Percentiles rank a stretch among this genome's conserved stretches.
Evolutionary conservation across 2,329 filamentous ascomycete species (phyloP).

Genomic region (Geosmithia morbida): DNA sequence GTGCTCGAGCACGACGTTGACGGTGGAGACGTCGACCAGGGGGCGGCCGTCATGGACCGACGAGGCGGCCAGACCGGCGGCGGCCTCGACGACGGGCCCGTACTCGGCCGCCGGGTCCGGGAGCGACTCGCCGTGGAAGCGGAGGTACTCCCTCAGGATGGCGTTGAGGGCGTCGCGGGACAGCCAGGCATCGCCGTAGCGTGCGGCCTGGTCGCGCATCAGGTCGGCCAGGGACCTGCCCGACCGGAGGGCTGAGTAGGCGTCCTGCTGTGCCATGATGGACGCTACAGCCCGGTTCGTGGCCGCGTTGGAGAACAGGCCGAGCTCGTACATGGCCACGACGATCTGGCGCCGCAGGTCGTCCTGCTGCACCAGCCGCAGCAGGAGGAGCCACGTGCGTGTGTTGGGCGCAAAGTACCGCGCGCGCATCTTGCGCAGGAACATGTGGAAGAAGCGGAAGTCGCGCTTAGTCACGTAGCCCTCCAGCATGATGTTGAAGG

Average conservation of each 20-base stretch:
- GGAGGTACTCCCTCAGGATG: conserved; percentile 26
- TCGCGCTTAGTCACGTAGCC: conserved; percentile 24
- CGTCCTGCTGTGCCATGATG: conserved; percentile 27
- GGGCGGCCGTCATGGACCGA: conserved; percentile 6
- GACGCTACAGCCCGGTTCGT: conserved; percentile 19
- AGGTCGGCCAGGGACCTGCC: conserved; percentile 20
- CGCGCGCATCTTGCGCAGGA: conserved; percentile 24
- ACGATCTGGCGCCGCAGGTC: conserved; percentile 32
- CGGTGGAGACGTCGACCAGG: conserved; percentile 14
- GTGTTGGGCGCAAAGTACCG: conserved; percentile 24
- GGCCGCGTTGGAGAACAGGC: conserved; percentile 21
- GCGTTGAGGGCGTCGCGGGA: conserved; percentile 17
- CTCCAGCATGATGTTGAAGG: conserved; percentile 32
- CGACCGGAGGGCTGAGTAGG: conserved; percentile 22
- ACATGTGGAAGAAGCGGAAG: conserved; percentile 22
- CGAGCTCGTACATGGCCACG: conserved; percentile 28
- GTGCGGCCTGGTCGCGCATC: conserved; percentile 20
- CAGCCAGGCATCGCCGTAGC: conserved; percentile 33
- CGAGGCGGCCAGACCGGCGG: no score
- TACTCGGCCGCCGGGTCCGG: neutral
- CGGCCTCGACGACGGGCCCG: neutral
- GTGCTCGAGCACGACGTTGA: conserved; percentile 22
- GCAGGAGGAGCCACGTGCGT: conserved; percentile 32
- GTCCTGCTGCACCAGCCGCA: conserved; percentile 43
- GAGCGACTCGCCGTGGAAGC: conserved; percentile 3